Percentiles rank a stretch among this genome's conserved stretches.
Evolutionary conservation across 2,329 filamentous ascomycete species (phyloP).

Genomic region (Sporothrix sp.): DNA sequence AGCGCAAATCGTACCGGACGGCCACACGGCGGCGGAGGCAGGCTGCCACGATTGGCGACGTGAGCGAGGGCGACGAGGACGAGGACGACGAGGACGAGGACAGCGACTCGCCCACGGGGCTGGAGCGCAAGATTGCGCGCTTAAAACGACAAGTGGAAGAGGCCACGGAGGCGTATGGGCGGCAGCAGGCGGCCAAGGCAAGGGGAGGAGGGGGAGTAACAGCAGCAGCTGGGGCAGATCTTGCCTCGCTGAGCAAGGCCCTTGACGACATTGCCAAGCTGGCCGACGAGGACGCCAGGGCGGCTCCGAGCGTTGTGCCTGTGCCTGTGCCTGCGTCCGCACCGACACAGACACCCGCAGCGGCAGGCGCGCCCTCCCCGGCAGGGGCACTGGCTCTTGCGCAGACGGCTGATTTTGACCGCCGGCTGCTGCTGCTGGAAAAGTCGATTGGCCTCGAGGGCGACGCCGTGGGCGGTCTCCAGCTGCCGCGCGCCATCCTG

Average conservation of each 20-base stretch:
- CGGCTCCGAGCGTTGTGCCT: too few relatives aligned
- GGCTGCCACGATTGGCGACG: slow-evolving; percentile 49
- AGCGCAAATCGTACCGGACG: slow-evolving; percentile 73
- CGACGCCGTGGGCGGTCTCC: neutral
- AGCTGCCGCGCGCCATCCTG: slow-evolving; percentile 58
- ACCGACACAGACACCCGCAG: too few relatives aligned
- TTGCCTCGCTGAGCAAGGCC: slow-evolving; percentile 60
- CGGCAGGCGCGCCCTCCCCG: slow-evolving; percentile 50
- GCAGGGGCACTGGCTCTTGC: slow-evolving; percentile 36
- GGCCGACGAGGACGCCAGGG: slow-evolving; percentile 19
- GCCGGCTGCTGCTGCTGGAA: slow-evolving; percentile 69
- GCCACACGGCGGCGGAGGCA: slow-evolving; percentile 54
- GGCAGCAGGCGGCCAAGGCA: slow-evolving; percentile 37
- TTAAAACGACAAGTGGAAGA: slow-evolving; percentile 76
- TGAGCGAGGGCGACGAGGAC: slow-evolving; percentile 55
- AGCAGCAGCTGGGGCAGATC: slow-evolving; percentile 19
- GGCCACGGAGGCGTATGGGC: slow-evolving; percentile 53
- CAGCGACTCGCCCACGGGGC: slow-evolving; percentile 15
- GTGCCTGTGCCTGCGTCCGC: slow-evolving; percentile 14
- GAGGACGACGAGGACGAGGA: slow-evolving; percentile 22
- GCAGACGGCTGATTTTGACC: slow-evolving; percentile 81
- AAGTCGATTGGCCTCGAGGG: slow-evolving; percentile 62
- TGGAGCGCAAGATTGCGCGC: slow-evolving; percentile 71
- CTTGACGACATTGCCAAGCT: slow-evolving; percentile 53
- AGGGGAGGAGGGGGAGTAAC: too few relatives aligned